Evolutionary conservation across 2,329 filamentous ascomycete genomes (phyloP).

Genomic region (Whalleya microplaca): DNA sequence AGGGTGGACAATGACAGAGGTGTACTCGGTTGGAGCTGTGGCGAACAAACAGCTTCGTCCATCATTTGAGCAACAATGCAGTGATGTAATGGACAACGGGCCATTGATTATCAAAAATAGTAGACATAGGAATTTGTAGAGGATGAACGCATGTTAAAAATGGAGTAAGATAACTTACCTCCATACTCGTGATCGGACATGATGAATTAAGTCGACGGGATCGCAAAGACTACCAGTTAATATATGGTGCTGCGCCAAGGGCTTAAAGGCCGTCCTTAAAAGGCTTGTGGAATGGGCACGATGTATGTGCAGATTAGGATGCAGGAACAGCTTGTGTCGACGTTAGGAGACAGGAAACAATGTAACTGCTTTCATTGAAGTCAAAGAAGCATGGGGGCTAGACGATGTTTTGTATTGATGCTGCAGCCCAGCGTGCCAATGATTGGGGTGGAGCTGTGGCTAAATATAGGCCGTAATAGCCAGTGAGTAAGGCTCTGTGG

Average conservation of each 20-base stretch:
- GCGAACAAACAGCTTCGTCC: background rate
- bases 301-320: background rate
- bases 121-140: background rate
- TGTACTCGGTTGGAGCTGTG: background rate
- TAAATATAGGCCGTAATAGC: background rate
- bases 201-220: slow-evolving; percentile 22
- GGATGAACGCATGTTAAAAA: background rate
- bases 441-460: slow-evolving; percentile 14
- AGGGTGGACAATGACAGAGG: background rate
- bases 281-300: background rate
- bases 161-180: slow-evolving; percentile 48
- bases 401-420: slow-evolving; percentile 20
- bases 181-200: slow-evolving; percentile 72
- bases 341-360: background rate
- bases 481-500: slow-evolving; percentile 3
- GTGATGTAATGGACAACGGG: background rate
- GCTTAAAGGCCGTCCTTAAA: background rate
- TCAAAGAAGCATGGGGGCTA: slow-evolving; percentile 2
- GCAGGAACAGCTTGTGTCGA: background rate
- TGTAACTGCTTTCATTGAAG: slow-evolving; percentile 6
- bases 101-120: background rate
- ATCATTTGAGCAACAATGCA: background rate
- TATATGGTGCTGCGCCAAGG: background rate
- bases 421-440: slow-evolving; percentile 8
- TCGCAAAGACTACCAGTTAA: background rate